Percentiles rank a stretch among this genome's conserved stretches.
These are phyloP conservation scores for Xylaria castorea DNA, from an alignment of 495 filamentous ascomycete genomes.

Conservation along the genomic window DNA sequence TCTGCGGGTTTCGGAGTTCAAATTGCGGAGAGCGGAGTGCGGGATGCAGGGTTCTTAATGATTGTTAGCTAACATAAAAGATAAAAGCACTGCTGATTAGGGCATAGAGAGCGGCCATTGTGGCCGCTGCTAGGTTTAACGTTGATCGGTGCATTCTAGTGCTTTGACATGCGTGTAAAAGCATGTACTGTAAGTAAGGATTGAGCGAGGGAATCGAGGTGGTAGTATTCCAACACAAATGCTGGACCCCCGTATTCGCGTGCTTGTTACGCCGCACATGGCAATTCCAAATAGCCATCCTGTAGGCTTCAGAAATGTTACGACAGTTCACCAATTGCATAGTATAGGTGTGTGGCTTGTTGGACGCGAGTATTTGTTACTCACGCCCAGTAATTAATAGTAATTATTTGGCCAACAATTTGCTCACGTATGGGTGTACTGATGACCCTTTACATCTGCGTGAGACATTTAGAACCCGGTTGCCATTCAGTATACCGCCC, in stretches of 20 bases:
- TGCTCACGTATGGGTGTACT: neutral
- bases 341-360: constrained; percentile 1
- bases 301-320: constrained; percentile 17
- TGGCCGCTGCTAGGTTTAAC: neutral
- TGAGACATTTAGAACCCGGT: neutral
- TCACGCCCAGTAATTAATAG: constrained; percentile 28
- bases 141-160: neutral
- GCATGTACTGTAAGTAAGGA: neutral
- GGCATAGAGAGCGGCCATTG: constrained; percentile 3
- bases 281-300: constrained; percentile 24
- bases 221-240: neutral
- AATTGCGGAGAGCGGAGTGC: constrained; percentile 2
- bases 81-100: neutral
- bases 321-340: neutral
- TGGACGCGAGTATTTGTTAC: constrained; percentile 14
- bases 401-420: constrained; percentile 24
- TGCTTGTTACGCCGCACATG: constrained; percentile 10
- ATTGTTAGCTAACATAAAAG: neutral
- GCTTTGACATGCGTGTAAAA: constrained; percentile 6
- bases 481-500: constrained; percentile 10
- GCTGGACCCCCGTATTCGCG: constrained; percentile 5
- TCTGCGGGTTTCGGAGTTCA: neutral
- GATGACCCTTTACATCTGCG: constrained; percentile 15
- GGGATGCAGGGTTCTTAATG: constrained; percentile 8
- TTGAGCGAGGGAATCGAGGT: neutral